Evolutionary conservation across 2,329 filamentous ascomycete species (phyloP).

Genomic region (Diaporthe ampelina): DNA sequence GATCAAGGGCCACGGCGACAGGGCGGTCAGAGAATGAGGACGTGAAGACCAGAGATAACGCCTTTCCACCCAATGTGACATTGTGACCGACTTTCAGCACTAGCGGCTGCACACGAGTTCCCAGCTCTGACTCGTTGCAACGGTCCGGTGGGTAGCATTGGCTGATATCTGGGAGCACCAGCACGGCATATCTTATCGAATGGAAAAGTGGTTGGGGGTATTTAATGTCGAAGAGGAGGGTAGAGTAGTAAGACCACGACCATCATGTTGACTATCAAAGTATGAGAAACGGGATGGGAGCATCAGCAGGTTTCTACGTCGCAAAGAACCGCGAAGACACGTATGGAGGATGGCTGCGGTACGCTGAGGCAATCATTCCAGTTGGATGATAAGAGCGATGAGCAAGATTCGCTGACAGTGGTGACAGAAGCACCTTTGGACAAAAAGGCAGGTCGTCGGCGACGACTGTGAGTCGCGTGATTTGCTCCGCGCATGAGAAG

Average conservation of each 20-base stretch:
- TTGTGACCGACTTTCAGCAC: conserved; percentile 31
- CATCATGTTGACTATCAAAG: not conserved
- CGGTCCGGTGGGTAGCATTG: conserved; percentile 16
- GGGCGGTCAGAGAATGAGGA: conserved; percentile 27
- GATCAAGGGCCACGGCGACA: not conserved
- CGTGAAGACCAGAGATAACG: conserved; percentile 21
- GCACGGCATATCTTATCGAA: conserved; percentile 17
- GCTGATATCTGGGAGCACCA: conserved; percentile 24
- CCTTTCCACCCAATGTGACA: conserved; percentile 19
- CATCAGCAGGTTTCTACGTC: not conserved
- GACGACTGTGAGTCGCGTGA: conserved; percentile 12
- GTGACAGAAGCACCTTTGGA: not conserved
- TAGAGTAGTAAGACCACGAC: conserved; percentile 7
- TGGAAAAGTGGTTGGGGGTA: conserved; percentile 3
- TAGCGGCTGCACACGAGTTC: conserved; percentile 20
- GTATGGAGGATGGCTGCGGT: not conserved
- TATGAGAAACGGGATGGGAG: not conserved
- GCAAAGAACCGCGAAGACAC: not conserved
- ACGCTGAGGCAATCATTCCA: not conserved
- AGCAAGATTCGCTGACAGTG: not conserved
- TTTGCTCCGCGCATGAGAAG: conserved; percentile 21
- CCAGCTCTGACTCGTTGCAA: conserved; percentile 12
- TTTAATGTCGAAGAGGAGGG: conserved; percentile 16
- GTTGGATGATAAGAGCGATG: conserved; percentile 23
- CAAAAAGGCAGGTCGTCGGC: not conserved